Base-by-base conservation (phyloP, 441 rosid species). In the Gossypium davidsonii region DNA sequence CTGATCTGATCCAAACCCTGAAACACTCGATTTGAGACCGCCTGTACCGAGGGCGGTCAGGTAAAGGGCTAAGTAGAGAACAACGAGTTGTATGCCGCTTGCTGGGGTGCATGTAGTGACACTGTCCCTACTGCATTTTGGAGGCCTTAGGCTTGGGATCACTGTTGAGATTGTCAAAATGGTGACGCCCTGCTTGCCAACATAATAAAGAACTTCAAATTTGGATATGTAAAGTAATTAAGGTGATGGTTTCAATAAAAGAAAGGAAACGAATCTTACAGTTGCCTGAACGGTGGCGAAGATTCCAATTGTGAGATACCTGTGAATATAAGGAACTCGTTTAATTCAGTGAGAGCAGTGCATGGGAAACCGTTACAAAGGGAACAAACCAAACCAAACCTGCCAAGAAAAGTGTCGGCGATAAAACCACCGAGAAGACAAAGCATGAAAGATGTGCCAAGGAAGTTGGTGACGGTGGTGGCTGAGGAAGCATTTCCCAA, bases 381-480 rank as follows among this genome's bases (percentile, higher is more conserved):
- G 6, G 12, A 26, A 3, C 17, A 49, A 26, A 59, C 21, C 71
- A 56, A 55, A 91, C 18, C 71, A 53, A 56, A 91, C 97, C 98
- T 87, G 79, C 98, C 98, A 15, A 94, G 96, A 73, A 88, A 94
- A 26, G 98, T 86, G 71, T 94, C 98, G 0, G 96, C 98, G 6
- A 93, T 64, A 71, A 93, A 93, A 52, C 97, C 98, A 62, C 98
- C 98, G 3, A 91, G 87, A 74, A 94, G 84, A 76, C 97, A 90
- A 42, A 91, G 88, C 93, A 94, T 90, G 87, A 94, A 94, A 34
- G 98, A 89, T 67, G 96, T 90, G 79, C 98, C 98, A 1, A 94
- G 73, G 85, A 94, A 94, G 80, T 94, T 90, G 71, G 97, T 94
- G 72, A 89, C 94, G 25, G 83, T 84, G 79, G 89, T 94, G 48